Evolutionary conservation across 2,329 filamentous ascomycete genomes (phyloP).

Genomic region (Colletotrichum lentis): DNA sequence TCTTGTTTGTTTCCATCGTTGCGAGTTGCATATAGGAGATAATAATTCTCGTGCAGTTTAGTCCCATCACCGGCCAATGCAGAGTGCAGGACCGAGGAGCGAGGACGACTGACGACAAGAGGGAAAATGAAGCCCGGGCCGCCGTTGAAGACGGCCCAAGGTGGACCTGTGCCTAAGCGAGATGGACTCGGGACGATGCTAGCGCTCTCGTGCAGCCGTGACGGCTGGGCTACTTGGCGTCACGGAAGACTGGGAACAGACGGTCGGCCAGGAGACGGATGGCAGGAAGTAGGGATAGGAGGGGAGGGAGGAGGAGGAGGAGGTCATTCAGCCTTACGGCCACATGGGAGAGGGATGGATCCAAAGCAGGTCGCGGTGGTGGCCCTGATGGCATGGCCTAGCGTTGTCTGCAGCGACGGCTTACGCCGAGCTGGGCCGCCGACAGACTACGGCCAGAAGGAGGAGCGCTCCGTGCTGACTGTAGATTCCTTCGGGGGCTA

Average conservation of each 20-base stretch:
- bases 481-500: neutral
- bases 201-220: constrained; percentile 10
- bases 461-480: constrained; percentile 1
- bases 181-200: constrained; percentile 12
- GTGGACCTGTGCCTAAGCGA: constrained; percentile 16
- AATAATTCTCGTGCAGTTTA: neutral
- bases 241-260: neutral
- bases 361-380: neutral
- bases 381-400: constrained; percentile 10
- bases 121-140: constrained; percentile 3
- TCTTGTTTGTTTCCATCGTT: constrained; percentile 24
- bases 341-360: constrained; percentile 2
- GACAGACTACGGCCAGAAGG: neutral
- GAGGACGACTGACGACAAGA: neutral
- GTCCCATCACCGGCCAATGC: neutral
- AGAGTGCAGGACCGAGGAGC: neutral
- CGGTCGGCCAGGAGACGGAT: neutral
- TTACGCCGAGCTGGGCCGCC: constrained; percentile 13
- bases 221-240: neutral
- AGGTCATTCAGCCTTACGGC: constrained; percentile 29
- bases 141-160: constrained; percentile 11
- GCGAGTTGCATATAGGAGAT: constrained; percentile 19
- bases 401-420: constrained; percentile 13
- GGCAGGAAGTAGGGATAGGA: neutral
- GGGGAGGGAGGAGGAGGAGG: neutral